A percentile compares a stretch with the other conserved stretches of the same genome.
Conservation (phyloP, 768 basidiomycete genomes). For the Amanita pseudoporphyria region DNA sequence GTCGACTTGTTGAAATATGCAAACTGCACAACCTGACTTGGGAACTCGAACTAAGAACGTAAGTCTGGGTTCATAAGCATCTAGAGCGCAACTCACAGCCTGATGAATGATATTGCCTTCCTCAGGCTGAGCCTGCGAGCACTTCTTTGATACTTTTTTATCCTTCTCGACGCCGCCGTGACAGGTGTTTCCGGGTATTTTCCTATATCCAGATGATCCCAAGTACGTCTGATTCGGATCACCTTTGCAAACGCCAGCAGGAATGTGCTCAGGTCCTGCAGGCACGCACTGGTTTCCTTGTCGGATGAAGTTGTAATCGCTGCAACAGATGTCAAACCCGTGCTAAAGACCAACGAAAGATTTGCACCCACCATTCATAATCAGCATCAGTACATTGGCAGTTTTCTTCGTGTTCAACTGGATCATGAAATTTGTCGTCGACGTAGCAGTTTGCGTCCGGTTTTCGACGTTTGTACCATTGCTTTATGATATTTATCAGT, state of each 20-base stretch:
- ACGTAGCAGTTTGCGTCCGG: conserved; percentile 80
- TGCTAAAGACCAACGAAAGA: background rate
- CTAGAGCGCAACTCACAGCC: conserved; percentile 34
- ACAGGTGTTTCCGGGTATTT: conserved; percentile 91
- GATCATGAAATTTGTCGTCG: conserved; percentile 83
- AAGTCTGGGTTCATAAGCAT: background rate
- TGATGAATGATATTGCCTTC: conserved; percentile 76
- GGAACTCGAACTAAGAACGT: conserved; percentile 51
- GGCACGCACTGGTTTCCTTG: conserved; percentile 70
- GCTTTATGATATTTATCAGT: conserved; percentile 33
- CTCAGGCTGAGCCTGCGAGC: conserved; percentile 70
- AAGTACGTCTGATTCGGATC: conserved; percentile 51
- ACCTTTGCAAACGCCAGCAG: conserved; percentile 54
- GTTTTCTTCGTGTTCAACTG: conserved; percentile 70
- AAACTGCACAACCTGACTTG: conserved; percentile 56
- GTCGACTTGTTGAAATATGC: conserved; percentile 79
- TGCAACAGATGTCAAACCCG: conserved; percentile 20
- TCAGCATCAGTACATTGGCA: conserved; percentile 84
- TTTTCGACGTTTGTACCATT: conserved; percentile 91
- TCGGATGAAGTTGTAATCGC: conserved; percentile 85
- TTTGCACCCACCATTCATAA: conserved; percentile 71
- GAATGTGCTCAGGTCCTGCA: conserved; percentile 82
- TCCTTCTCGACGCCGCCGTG: conserved; percentile 66
- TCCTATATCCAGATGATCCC: conserved; percentile 88
- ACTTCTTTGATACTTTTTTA: conserved; percentile 57